phyloP scores from a whole-genome alignment of 2,329 filamentous ascomycete genomes.

The Epichloe uncinata region DNA sequence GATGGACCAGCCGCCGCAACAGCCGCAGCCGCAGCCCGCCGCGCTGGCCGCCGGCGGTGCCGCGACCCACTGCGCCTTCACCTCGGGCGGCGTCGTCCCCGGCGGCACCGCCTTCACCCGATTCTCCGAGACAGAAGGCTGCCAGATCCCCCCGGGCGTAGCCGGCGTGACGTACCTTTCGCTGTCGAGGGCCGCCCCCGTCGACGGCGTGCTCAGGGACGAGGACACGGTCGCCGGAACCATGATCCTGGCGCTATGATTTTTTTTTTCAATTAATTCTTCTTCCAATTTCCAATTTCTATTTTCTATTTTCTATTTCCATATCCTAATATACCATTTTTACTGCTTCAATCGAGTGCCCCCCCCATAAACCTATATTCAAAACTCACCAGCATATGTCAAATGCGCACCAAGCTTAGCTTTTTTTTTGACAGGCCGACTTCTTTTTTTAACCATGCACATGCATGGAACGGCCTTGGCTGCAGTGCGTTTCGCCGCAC shows the following conservation, averaged over 20 bases:
- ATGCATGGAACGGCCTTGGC: too few species aligned
- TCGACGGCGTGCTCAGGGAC: slow-evolving; percentile 41
- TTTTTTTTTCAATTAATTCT: background rate
- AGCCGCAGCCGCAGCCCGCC: slow-evolving; percentile 12
- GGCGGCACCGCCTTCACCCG: slow-evolving; percentile 47
- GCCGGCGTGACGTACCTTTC: slow-evolving; percentile 55
- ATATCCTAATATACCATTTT: too few species aligned
- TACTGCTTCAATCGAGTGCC: background rate
- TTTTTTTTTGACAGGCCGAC: too few species aligned
- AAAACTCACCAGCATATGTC: too few species aligned
- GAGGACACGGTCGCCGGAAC: slow-evolving; percentile 53
- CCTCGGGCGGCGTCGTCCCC: slow-evolving; percentile 41
- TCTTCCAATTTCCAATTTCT: too few species aligned
- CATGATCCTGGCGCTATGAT: slow-evolving; percentile 36
- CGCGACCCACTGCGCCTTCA: slow-evolving; percentile 53
- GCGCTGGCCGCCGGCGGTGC: slow-evolving; percentile 19
- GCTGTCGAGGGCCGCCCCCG: slow-evolving; percentile 41
- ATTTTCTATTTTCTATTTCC: too few species aligned
- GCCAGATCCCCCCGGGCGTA: slow-evolving; percentile 44
- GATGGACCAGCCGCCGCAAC: slow-evolving; percentile 13
- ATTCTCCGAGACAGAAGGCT: slow-evolving; percentile 39
- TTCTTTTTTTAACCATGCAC: too few species aligned
- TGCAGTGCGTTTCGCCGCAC: too few species aligned
- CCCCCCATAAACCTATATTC: too few species aligned
- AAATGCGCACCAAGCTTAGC: too few species aligned